A percentile compares a stretch with the other conserved stretches of the same genome.
phyloP scores from a whole-genome alignment of 352 stramenopile genomes.

The Pythium guiyangense region DNA sequence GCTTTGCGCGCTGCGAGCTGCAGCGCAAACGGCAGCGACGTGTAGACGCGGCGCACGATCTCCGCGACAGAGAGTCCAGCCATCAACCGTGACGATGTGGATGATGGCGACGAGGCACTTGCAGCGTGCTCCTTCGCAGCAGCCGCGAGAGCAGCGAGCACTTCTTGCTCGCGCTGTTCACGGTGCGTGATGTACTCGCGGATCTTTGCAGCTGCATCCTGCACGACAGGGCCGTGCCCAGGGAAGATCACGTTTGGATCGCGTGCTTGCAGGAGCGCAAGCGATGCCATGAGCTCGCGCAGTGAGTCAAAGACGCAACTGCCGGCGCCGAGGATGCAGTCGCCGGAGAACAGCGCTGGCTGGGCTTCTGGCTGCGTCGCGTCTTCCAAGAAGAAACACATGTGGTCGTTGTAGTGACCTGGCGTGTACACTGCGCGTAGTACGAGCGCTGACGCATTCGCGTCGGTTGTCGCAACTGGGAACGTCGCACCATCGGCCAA shows the following conservation, averaged over 20 bases:
- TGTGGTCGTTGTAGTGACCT: slow-evolving; percentile 83
- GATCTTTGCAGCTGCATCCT: slow-evolving; percentile 61
- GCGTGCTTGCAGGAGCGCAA: slow-evolving; percentile 40
- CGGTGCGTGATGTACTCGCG: slow-evolving; percentile 75
- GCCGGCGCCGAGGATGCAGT: slow-evolving; percentile 80
- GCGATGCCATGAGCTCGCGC: slow-evolving; percentile 65
- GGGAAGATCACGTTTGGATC: slow-evolving; percentile 58
- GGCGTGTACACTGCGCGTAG: slow-evolving; percentile 71
- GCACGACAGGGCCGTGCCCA: slow-evolving; percentile 65
- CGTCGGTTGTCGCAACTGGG: slow-evolving; percentile 10
- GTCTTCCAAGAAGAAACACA: slow-evolving; percentile 62
- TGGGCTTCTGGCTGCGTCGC: neutral
- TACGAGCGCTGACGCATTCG: slow-evolving; percentile 5
- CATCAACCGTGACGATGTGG: neutral
- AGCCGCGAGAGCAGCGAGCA: slow-evolving; percentile 44
- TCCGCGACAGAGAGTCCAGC: slow-evolving; percentile 30
- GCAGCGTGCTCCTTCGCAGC: too few species aligned
- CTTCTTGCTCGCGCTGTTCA: slow-evolving; percentile 60
- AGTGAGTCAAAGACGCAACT: slow-evolving; percentile 88
- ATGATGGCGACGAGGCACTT: slow-evolving; percentile 1
- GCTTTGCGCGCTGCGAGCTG: slow-evolving; percentile 45
- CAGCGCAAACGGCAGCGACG: slow-evolving; percentile 48
- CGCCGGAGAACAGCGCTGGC: slow-evolving; percentile 69
- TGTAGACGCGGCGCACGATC: slow-evolving; percentile 52
- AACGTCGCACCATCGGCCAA: slow-evolving; percentile 44